A percentile compares a stretch with the other conserved stretches of the same genome.
phyloP scores from a whole-genome alignment of 805 yeast genomes.

The Yueomyces sinensis region DNA sequence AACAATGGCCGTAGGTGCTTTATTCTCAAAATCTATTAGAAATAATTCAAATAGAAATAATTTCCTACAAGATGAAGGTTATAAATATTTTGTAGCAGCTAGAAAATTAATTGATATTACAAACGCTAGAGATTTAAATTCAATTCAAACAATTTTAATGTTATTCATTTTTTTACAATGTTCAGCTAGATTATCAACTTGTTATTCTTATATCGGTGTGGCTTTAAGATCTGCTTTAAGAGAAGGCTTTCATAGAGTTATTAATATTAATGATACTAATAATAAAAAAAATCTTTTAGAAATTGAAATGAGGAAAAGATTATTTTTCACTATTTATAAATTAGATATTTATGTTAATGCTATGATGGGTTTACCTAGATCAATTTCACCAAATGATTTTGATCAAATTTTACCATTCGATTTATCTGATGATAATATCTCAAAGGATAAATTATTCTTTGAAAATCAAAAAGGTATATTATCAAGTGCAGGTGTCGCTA shows the following conservation, averaged over 20 bases:
- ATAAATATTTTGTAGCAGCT: slow-evolving; percentile 74
- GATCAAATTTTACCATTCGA: slow-evolving; percentile 81
- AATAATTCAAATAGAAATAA: slow-evolving; percentile 1
- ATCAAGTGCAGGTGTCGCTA: slow-evolving; percentile 46
- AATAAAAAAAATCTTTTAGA: slow-evolving; percentile 49
- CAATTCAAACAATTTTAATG: slow-evolving; percentile 81
- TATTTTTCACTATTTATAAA: slow-evolving; percentile 81
- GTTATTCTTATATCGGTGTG: slow-evolving; percentile 83
- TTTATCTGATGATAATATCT: slow-evolving; percentile 74
- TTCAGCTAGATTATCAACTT: slow-evolving; percentile 77
- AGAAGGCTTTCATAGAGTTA: slow-evolving; percentile 71
- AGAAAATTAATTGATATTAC: slow-evolving; percentile 75
- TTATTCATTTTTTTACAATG: slow-evolving; percentile 72
- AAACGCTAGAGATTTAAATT: slow-evolving; percentile 68
- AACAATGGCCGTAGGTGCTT: slow-evolving; percentile 75
- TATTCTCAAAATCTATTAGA: slow-evolving; percentile 35
- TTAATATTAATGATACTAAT: slow-evolving; percentile 23
- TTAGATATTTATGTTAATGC: slow-evolving; percentile 87
- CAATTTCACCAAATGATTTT: slow-evolving; percentile 65
- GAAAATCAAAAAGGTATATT: slow-evolving; percentile 16
- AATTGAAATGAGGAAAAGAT: slow-evolving; percentile 70
- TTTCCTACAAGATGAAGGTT: slow-evolving; percentile 49
- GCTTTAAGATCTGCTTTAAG: slow-evolving; percentile 76
- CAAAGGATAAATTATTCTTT: slow-evolving; percentile 34
- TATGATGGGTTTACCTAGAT: slow-evolving; percentile 73